A percentile compares a stretch with the other conserved stretches of the same genome.
Evolutionary conservation across 495 filamentous ascomycete species (phyloP).

Genomic region (Lepraria neglecta): DNA sequence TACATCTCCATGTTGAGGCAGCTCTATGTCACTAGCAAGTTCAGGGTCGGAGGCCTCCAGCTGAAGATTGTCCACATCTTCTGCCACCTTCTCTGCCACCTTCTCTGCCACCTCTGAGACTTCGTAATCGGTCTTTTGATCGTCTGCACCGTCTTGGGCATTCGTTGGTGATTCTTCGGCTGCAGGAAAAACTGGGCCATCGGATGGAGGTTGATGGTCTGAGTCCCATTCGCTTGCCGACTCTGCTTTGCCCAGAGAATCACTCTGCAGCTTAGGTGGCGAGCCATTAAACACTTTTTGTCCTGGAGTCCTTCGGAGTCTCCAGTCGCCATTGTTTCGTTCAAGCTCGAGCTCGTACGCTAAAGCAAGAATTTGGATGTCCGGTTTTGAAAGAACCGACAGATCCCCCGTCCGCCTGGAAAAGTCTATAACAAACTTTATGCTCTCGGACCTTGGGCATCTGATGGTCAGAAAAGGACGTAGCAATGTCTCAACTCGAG

Average conservation of each 20-base stretch:
- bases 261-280: constrained; percentile 12
- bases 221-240: neutral
- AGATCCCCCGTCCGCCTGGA: constrained; percentile 85
- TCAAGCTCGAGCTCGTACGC: constrained; percentile 88
- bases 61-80: neutral
- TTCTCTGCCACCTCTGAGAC: neutral
- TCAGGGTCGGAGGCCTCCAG: neutral
- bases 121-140: neutral
- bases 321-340: constrained; percentile 75
- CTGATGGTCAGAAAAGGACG: constrained; percentile 77
- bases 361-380: constrained; percentile 82
- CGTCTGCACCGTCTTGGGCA: neutral
- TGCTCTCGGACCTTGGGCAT: constrained; percentile 63
- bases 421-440: constrained; percentile 76
- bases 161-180: neutral
- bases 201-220: constrained; percentile 5
- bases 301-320: constrained; percentile 66
- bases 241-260: neutral
- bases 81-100: neutral
- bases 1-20: constrained; percentile 1
- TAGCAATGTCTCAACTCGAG: constrained; percentile 72
- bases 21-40: constrained; percentile 17
- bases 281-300: constrained; percentile 48
- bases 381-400: constrained; percentile 74
- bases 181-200: neutral